Conservation (phyloP, 1,284 basidiomycete genomes). For the Hemileia vastatrix region DNA sequence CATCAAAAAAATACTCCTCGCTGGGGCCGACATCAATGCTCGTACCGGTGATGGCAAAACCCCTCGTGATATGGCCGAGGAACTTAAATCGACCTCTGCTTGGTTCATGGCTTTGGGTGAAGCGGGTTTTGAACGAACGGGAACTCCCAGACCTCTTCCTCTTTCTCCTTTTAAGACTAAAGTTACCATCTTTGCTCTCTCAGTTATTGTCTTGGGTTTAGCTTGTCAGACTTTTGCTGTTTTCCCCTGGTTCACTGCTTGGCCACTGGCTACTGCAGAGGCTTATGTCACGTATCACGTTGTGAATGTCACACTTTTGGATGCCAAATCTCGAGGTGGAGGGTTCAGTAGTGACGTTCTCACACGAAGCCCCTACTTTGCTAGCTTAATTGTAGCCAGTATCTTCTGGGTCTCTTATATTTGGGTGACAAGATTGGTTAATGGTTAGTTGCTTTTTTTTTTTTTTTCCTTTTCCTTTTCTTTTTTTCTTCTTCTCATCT, state of each 20-base stretch:
- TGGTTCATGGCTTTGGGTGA: constrained; percentile 81
- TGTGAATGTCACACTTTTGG: constrained; percentile 69
- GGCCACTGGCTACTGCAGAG: constrained; percentile 68
- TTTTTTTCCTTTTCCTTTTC: constrained; percentile 23
- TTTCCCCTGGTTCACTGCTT: constrained; percentile 78
- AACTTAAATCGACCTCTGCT: constrained; percentile 77
- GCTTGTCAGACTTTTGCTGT: constrained; percentile 72
- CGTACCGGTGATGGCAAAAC: constrained; percentile 80
- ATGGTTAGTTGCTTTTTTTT: constrained; percentile 50
- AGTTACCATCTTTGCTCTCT: constrained; percentile 68
- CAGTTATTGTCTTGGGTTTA: constrained; percentile 65
- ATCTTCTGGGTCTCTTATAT: constrained; percentile 76
- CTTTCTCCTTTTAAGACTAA: constrained; percentile 56
- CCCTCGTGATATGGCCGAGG: constrained; percentile 84
- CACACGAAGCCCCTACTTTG: constrained; percentile 64
- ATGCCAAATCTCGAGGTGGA: constrained; percentile 49
- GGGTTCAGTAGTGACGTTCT: constrained; percentile 38
- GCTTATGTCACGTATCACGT: constrained; percentile 90
- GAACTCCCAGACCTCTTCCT: constrained; percentile 24
- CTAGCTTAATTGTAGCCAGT: constrained; percentile 75
- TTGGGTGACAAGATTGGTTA: constrained; percentile 66
- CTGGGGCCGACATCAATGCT: constrained; percentile 68
- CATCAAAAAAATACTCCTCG: constrained; percentile 72
- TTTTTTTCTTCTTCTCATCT: constrained; percentile 8
- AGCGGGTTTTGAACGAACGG: constrained; percentile 48